These are phyloP conservation scores for Lactarius evosmus DNA, from an alignment of 768 basidiomycete genomes.

Conservation along the genomic window DNA sequence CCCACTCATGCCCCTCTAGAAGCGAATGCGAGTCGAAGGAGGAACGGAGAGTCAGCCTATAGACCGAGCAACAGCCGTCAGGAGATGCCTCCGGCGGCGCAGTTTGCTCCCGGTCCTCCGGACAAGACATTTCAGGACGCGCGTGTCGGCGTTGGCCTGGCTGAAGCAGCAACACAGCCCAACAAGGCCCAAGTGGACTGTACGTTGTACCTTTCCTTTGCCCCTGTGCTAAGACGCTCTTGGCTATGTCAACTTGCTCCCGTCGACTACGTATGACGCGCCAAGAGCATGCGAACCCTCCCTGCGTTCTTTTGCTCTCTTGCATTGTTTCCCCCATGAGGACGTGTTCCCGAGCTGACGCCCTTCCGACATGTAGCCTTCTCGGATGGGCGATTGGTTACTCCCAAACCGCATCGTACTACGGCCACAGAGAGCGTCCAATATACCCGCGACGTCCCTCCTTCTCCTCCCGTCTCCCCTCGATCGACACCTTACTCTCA, in stretches of 20 bases:
- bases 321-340: not conserved
- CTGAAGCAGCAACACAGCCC: slow-evolving; percentile 8
- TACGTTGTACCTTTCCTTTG: slow-evolving; percentile 9
- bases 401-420: not conserved
- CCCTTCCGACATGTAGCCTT: slow-evolving; percentile 5
- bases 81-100: not conserved
- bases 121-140: slow-evolving; percentile 7
- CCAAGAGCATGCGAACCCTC: not conserved
- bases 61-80: not conserved
- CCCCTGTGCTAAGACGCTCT: not conserved
- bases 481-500: slow-evolving; percentile 1
- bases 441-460: slow-evolving; percentile 15
- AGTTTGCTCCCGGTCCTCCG: not conserved
- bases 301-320: not conserved
- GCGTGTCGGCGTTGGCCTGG: not conserved
- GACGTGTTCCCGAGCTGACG: slow-evolving; percentile 2
- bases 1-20: slow-evolving; percentile 6
- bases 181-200: not conserved
- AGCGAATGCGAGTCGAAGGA: slow-evolving; percentile 10
- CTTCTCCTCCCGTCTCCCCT: slow-evolving; percentile 17
- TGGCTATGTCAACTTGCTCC: not conserved
- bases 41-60: slow-evolving; percentile 1
- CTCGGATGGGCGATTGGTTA: slow-evolving; percentile 1
- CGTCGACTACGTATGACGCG: not conserved
- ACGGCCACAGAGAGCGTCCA: not conserved